A percentile compares a stretch with the other conserved stretches of the same genome.
These are phyloP conservation scores for Aspergillus melleus DNA, from an alignment of 2,329 filamentous ascomycete genomes.

Conservation along the genomic window DNA sequence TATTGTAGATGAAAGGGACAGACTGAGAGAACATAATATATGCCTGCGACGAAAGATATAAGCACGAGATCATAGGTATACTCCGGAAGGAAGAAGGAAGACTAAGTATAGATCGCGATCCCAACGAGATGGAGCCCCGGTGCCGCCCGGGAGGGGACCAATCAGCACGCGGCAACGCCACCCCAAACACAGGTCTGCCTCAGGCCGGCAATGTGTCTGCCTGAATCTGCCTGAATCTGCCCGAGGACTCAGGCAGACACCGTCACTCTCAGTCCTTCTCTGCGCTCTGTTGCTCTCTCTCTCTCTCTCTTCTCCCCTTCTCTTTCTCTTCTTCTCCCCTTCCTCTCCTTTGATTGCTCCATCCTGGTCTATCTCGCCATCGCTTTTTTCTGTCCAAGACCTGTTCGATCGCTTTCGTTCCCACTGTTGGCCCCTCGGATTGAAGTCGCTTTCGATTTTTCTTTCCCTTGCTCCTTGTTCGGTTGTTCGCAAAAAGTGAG, in stretches of 20 bases:
- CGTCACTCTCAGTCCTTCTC: not conserved
- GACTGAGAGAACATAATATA: no score
- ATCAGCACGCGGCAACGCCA: not conserved
- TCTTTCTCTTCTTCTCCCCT: constrained; percentile 3
- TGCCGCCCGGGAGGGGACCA: not conserved
- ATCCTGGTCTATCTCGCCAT: not conserved
- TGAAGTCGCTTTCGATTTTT: not conserved
- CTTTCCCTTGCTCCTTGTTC: not conserved
- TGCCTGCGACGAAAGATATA: no score
- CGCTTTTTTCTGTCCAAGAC: not conserved
- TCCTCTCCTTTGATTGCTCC: not conserved
- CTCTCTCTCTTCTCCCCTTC: not conserved
- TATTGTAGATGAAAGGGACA: no score
- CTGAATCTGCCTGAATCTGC: not conserved
- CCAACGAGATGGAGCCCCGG: not conserved
- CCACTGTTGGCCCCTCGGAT: no score
- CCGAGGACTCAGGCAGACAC: not conserved
- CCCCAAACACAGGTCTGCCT: no score
- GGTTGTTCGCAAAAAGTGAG: not conserved
- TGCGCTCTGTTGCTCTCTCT: not conserved
- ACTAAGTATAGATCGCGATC: not conserved
- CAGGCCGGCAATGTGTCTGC: not conserved
- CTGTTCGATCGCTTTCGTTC: not conserved
- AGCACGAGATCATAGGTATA: not conserved
- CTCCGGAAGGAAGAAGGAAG: not conserved